A percentile compares a stretch with the other conserved stretches of the same genome.
Evolutionary conservation across 2,329 filamentous ascomycete species (phyloP).

Genomic region (Colletotrichum sp.): DNA sequence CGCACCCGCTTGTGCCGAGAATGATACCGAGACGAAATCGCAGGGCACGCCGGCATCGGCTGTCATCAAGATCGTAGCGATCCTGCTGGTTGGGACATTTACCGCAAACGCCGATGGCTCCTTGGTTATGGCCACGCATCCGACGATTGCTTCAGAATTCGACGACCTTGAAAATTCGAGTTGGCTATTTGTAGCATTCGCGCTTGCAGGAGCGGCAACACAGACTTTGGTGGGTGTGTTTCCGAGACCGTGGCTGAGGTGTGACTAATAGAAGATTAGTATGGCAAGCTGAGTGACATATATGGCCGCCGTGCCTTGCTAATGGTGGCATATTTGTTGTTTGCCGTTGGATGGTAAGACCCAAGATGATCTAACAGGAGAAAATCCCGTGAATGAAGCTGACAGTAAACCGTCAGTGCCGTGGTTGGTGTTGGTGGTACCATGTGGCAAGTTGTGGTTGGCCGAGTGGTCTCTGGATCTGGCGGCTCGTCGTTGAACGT

Average conservation of each 20-base stretch:
- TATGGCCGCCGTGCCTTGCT: slow-evolving; percentile 57
- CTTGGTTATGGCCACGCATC: slow-evolving; percentile 70
- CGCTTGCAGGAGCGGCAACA: slow-evolving; percentile 33
- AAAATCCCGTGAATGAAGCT: slow-evolving; percentile 10
- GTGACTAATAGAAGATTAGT: slow-evolving; percentile 32
- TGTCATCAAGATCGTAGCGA: slow-evolving; percentile 27
- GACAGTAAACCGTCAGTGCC: background rate
- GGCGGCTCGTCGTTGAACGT: slow-evolving; percentile 57
- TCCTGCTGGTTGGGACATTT: slow-evolving; percentile 53
- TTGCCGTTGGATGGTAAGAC: slow-evolving; percentile 56
- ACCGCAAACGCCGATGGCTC: slow-evolving; percentile 69
- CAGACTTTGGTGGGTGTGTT: slow-evolving; percentile 45
- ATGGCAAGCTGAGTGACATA: slow-evolving; percentile 62
- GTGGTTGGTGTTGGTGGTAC: slow-evolving; percentile 48
- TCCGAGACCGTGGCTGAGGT: background rate
- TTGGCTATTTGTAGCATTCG: slow-evolving; percentile 44
- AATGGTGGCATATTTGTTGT: slow-evolving; percentile 53
- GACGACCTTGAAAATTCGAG: slow-evolving; percentile 59
- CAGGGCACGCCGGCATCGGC: background rate
- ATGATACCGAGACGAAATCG: background rate
- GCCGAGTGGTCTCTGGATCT: slow-evolving; percentile 56
- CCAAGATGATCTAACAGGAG: no score
- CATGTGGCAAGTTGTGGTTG: slow-evolving; percentile 54
- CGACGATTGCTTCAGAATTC: slow-evolving; percentile 66
- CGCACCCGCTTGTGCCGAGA: background rate